These are phyloP conservation scores for Sporothrix curviconia DNA, from an alignment of 2,329 filamentous ascomycete species.

Conservation along the genomic window DNA sequence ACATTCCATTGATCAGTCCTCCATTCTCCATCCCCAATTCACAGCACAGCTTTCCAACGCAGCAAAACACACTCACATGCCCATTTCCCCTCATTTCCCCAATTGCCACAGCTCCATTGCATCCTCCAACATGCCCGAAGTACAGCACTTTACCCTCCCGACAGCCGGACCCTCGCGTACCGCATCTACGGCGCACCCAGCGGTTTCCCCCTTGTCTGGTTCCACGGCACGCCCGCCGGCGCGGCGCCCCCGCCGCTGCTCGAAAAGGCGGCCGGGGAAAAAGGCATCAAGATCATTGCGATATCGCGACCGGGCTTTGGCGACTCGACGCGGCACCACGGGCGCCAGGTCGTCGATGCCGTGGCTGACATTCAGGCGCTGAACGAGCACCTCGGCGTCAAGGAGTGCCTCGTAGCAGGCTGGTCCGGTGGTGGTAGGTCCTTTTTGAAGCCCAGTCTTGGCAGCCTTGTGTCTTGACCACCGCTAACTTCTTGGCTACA, in stretches of 20 bases:
- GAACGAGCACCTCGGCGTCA: neutral
- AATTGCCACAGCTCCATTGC: neutral
- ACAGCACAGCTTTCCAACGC: no score
- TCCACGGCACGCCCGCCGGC: slow-evolving; percentile 6
- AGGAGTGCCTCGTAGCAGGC: neutral
- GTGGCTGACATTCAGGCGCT: slow-evolving; percentile 1
- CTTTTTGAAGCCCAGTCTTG: no score
- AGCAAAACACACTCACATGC: no score
- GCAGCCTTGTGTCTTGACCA: neutral
- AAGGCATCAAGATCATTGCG: slow-evolving; percentile 3
- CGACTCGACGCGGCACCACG: neutral
- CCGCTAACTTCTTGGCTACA: neutral
- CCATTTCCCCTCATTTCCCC: neutral
- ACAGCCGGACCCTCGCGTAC: neutral
- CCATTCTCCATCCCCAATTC: no score
- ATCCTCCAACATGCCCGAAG: neutral
- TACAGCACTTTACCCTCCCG: neutral
- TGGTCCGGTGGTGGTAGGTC: slow-evolving; percentile 5
- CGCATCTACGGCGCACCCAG: neutral
- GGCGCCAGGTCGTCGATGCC: neutral
- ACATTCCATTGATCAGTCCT: no score
- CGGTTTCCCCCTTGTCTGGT: slow-evolving; percentile 2
- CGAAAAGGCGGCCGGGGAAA: neutral
- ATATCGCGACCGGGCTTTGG: neutral
- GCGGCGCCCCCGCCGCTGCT: neutral